Conservation (phyloP, 108 stramenopile genomes). For the Mediolabrus comicus region DNA sequence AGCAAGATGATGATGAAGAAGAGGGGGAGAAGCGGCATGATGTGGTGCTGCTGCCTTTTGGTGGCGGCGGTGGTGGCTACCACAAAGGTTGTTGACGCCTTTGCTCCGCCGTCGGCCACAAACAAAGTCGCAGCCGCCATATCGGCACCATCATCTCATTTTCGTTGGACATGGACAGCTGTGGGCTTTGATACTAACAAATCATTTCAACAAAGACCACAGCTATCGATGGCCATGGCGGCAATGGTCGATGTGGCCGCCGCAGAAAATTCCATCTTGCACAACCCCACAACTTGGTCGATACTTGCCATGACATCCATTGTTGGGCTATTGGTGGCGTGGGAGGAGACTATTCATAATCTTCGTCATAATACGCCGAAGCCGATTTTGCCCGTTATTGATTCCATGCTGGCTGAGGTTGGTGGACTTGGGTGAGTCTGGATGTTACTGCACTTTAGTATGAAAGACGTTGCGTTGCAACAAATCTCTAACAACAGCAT, state of each 20-base stretch:
- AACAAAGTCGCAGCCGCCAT: neutral
- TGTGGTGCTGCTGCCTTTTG: neutral
- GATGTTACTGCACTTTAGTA: neutral
- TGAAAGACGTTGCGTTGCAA: no score
- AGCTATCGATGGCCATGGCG: neutral
- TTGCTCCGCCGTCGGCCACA: neutral
- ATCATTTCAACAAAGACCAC: no score
- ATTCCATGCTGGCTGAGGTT: constrained; percentile 45
- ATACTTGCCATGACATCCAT: constrained; percentile 33
- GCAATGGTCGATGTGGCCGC: neutral
- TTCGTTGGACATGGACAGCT: no score
- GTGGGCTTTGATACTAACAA: no score
- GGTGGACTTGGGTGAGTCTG: constrained; percentile 24
- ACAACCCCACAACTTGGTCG: constrained; percentile 38
- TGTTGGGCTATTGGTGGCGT: constrained; percentile 20
- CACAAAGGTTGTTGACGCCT: neutral
- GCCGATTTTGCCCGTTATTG: constrained; percentile 32
- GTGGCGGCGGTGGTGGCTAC: neutral
- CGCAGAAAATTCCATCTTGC: neutral
- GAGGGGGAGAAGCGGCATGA: neutral
- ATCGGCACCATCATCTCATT: neutral
- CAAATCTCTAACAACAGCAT: neutral
- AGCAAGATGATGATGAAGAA: neutral
- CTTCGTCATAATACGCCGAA: constrained; percentile 19
- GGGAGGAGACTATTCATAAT: constrained; percentile 40